Base-by-base conservation (phyloP, 352 stramenopile genomes). In the Pythium scleroteichum region DNA sequence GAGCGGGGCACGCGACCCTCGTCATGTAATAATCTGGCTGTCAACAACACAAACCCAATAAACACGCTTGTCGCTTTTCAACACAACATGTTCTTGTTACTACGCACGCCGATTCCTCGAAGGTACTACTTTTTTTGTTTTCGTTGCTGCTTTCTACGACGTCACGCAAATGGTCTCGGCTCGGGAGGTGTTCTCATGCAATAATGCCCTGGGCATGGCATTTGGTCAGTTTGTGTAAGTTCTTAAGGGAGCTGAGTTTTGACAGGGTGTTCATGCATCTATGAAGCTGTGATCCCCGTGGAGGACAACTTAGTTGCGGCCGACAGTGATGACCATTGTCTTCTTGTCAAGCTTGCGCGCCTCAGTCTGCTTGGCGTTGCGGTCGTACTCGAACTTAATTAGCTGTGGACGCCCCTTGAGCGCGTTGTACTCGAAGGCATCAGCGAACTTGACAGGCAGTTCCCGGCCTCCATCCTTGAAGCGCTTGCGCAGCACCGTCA, bases 341-440 rank as follows among this genome's bases (percentile, higher is more conserved):
- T 83, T 80, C 53, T 78, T 78, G 66, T 92, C 82, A 41, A 82
- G 60, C 69, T 92, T 92, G 64, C 52, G 76, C 65, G 69, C 76
- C 35, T 79, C 65, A n/a, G 76, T 81, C 51, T 86, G 76, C 41
- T 81, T 82, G 39, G 85, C 70, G 45, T 69, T 76, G 38, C 78
- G 79, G 46, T 88, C 75, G 58, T 87, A 89, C 17, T 71, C 54
- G 66, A 92, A 93, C 64, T 88, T 89, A 66, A 91, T 68, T 35
- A 73, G 75, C 51, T 83, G 63, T 46, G 75, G 77, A 62, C 84
- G 86, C 59, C 76, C 73, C 71, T 91, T 91, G 50, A 85, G 64
- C 17, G 82, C 78, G 45, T 83, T 74, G 54, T 86, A 93, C 61
- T 91, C 81, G 47, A 91, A 67, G 47, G 73, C 57, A 53, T 91